Conservation (phyloP, 371 early-diverging fungal species). For the Polyrhizophydium stewartii region DNA sequence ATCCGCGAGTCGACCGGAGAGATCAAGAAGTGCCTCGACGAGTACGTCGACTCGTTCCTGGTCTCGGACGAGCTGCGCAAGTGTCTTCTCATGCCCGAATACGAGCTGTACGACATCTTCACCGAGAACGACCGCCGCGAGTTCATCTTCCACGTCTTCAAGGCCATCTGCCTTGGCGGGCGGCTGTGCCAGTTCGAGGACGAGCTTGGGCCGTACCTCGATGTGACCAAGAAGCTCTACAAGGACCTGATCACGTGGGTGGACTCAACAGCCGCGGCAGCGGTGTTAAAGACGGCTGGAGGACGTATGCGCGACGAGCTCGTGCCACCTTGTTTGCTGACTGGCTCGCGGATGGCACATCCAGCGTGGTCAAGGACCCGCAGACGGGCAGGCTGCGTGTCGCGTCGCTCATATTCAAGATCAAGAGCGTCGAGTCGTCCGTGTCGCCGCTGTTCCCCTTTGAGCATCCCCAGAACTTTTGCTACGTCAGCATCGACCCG, state of each 20-base stretch:
- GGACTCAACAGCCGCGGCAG: neutral
- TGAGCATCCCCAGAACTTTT: constrained; percentile 48
- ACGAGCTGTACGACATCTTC: constrained; percentile 25
- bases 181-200: constrained; percentile 47
- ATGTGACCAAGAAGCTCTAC: constrained; percentile 34
- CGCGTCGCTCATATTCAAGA: constrained; percentile 24
- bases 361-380: constrained; percentile 16
- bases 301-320: too few species aligned
- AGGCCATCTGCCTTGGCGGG: constrained; percentile 41
- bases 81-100: constrained; percentile 30
- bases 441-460: constrained; percentile 42
- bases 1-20: constrained; percentile 22
- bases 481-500: constrained; percentile 40
- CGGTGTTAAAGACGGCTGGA: too few species aligned
- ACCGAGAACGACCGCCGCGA: constrained; percentile 28
- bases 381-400: constrained; percentile 19
- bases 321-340: too few species aligned
- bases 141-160: constrained; percentile 43
- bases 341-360: too few species aligned
- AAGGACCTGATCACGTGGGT: constrained; percentile 39
- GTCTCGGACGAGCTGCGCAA: constrained; percentile 39
- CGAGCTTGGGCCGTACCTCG: constrained; percentile 32
- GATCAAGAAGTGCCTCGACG: constrained; percentile 44
- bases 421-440: constrained; percentile 19
- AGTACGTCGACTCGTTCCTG: constrained; percentile 29